These are phyloP conservation scores for Tilletia indica DNA, from an alignment of 1,284 basidiomycete genomes.

Conservation along the genomic window DNA sequence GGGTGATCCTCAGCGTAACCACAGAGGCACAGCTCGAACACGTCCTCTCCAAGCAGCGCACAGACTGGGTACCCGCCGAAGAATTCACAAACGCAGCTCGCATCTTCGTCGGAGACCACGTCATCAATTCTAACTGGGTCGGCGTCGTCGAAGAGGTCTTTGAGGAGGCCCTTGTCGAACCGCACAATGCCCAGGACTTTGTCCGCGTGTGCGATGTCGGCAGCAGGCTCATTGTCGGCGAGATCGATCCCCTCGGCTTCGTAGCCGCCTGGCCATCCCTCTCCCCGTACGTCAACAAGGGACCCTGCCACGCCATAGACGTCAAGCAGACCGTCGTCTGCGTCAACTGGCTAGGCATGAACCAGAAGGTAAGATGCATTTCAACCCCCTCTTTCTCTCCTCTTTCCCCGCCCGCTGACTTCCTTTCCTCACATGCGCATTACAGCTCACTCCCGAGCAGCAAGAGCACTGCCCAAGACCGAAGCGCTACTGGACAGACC, in stretches of 20 bases:
- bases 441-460: constrained; percentile 31
- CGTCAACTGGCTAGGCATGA: constrained; percentile 82
- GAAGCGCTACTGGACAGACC: constrained; percentile 31
- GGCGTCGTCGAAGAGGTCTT: constrained; percentile 72
- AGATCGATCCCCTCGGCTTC: constrained; percentile 25
- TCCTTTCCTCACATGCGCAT: neutral
- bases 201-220: constrained; percentile 32
- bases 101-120: constrained; percentile 59
- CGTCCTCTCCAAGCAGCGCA: constrained; percentile 66
- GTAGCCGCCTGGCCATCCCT: constrained; percentile 27
- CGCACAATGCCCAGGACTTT: constrained; percentile 58
- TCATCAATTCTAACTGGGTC: constrained; percentile 76
- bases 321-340: constrained; percentile 77
- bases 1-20: constrained; percentile 68
- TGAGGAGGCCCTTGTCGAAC: constrained; percentile 72
- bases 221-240: constrained; percentile 27
- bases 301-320: constrained; percentile 61
- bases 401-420: neutral
- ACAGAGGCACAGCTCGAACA: constrained; percentile 72
- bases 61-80: constrained; percentile 64
- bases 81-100: constrained; percentile 59
- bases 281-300: constrained; percentile 55
- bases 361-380: constrained; percentile 62
- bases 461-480: constrained; percentile 34
- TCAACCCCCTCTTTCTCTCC: neutral